Percentiles rank a stretch among this genome's conserved stretches.
These are phyloP conservation scores for Fusarium tricinctum DNA, from an alignment of 2,329 filamentous ascomycete genomes.

Conservation along the genomic window DNA sequence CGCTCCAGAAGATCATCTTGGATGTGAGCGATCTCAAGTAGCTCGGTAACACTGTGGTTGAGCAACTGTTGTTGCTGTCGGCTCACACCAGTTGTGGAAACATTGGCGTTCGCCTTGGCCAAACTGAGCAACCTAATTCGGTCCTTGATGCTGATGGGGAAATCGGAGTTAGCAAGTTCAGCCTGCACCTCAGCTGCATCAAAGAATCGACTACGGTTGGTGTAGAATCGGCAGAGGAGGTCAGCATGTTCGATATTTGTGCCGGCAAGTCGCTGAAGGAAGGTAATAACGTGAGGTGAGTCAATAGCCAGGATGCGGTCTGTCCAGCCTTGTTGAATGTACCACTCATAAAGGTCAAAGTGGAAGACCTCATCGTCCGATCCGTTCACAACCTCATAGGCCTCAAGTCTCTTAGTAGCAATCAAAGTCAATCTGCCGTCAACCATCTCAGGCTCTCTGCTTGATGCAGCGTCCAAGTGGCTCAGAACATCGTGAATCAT, in stretches of 20 bases:
- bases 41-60: constrained; percentile 84
- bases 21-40: constrained; percentile 93
- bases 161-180: constrained; percentile 85
- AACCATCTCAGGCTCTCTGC: constrained; percentile 76
- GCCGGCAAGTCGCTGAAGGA: constrained; percentile 81
- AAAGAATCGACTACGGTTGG: constrained; percentile 85
- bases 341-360: constrained; percentile 98
- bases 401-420: constrained; percentile 85
- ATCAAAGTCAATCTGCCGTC: constrained; percentile 84
- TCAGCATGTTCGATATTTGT: constrained; percentile 85
- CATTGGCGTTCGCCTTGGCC: constrained; percentile 92
- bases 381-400: constrained; percentile 89
- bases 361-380: constrained; percentile 96
- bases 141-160: constrained; percentile 82
- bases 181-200: constrained; percentile 90
- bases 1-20: constrained; percentile 91
- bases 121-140: constrained; percentile 91
- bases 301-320: constrained; percentile 88
- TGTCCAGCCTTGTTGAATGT: constrained; percentile 85
- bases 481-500: constrained; percentile 87
- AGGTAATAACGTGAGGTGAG: constrained; percentile 87
- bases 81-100: constrained; percentile 80
- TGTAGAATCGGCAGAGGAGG: constrained; percentile 92
- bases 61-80: constrained; percentile 87
- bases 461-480: constrained; percentile 80